Percentiles rank a stretch among this genome's conserved stretches.
These are phyloP conservation scores for Termitomyces titanicus DNA, from an alignment of 768 basidiomycete species.

Conservation along the genomic window DNA sequence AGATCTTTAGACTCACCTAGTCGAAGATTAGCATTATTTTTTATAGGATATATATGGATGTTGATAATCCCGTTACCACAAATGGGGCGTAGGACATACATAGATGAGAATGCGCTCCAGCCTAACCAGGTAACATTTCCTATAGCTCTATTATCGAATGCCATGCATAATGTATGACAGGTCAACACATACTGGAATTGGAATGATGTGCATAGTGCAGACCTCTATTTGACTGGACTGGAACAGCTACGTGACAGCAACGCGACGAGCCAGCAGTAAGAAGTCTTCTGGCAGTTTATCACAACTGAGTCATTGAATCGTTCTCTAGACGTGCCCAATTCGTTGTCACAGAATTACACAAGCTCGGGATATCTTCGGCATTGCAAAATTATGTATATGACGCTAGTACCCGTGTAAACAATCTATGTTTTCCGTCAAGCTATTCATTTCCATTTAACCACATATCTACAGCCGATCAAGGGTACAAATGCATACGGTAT, in stretches of 20 bases:
- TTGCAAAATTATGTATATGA: constrained; percentile 66
- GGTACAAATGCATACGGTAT: constrained; percentile 86
- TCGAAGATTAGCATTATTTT: constrained; percentile 52
- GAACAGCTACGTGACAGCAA: constrained; percentile 61
- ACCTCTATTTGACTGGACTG: constrained; percentile 70
- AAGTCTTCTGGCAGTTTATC: not conserved
- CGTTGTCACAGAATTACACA: constrained; percentile 62
- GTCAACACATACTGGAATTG: constrained; percentile 92
- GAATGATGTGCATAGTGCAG: constrained; percentile 86
- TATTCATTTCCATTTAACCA: not conserved
- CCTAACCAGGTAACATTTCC: constrained; percentile 69
- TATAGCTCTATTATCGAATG: not conserved
- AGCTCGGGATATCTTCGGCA: constrained; percentile 67
- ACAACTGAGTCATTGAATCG: constrained; percentile 3
- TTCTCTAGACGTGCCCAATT: constrained; percentile 58
- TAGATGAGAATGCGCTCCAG: constrained; percentile 95
- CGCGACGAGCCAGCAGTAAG: constrained; percentile 71
- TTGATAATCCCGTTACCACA: constrained; percentile 64
- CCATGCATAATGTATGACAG: constrained; percentile 32
- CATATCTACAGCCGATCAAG: constrained; percentile 37
- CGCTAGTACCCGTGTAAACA: constrained; percentile 47
- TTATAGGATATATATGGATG: constrained; percentile 80
- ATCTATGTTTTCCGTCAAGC: not conserved
- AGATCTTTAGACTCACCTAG: constrained; percentile 5
- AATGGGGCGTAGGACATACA: constrained; percentile 69